phyloP scores from a whole-genome alignment of 305 asterid genomes.

The Fraxinus dipetala region DNA sequence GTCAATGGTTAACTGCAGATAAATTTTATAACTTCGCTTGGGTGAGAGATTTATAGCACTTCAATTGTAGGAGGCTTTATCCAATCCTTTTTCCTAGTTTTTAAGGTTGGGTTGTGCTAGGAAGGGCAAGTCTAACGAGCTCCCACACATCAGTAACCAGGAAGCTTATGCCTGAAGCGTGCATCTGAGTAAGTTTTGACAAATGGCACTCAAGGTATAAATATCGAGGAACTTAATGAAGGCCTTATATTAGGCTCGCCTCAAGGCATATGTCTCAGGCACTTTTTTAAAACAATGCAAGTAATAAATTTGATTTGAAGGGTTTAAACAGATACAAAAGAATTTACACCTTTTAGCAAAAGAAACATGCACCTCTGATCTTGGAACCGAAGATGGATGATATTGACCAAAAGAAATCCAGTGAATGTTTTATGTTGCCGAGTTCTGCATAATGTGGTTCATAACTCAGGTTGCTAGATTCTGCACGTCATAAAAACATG shows the following conservation, averaged over 20 bases:
- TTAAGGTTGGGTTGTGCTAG: background rate
- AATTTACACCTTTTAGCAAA: conserved; percentile 38
- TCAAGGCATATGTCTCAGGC: background rate
- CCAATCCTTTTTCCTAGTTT: background rate
- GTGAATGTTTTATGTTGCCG: conserved; percentile 31
- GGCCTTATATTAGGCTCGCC: background rate
- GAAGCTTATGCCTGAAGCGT: background rate
- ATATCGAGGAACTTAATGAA: background rate
- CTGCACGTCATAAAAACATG: conserved; percentile 37
- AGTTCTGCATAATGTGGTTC: conserved; percentile 32
- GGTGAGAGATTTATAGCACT: background rate
- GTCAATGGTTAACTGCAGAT: background rate
- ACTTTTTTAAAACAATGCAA: background rate
- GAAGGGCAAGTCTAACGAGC: background rate
- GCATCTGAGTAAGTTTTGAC: background rate
- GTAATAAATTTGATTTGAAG: background rate
- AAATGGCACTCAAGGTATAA: too few relatives aligned
- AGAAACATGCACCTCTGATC: conserved; percentile 30
- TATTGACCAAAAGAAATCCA: conserved; percentile 25
- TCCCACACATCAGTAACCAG: background rate
- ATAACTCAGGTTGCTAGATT: conserved; percentile 31
- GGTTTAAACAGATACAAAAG: conserved; percentile 13
- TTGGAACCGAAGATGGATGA: conserved; percentile 29
- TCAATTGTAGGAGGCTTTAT: background rate
- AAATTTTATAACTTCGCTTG: background rate